Evolutionary conservation across 1,139 yeast genomes (phyloP).

Genomic region (Taiozyma onychis): DNA sequence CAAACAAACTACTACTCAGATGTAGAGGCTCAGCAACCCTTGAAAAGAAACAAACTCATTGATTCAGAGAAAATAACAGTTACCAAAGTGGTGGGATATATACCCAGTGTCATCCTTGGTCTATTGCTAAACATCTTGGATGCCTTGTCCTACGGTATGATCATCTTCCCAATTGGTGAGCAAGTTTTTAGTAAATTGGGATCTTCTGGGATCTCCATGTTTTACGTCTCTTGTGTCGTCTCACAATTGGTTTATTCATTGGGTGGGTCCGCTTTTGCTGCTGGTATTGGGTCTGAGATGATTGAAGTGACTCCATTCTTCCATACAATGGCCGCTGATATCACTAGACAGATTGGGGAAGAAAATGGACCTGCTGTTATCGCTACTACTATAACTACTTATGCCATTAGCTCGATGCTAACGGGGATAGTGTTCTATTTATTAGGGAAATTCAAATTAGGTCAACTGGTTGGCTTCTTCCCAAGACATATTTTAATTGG

Average conservation of each 20-base stretch:
- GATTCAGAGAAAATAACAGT: constrained; percentile 4
- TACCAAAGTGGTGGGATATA: constrained; percentile 22
- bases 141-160: constrained; percentile 95
- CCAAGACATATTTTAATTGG: constrained; percentile 96
- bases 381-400: constrained; percentile 84
- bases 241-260: constrained; percentile 83
- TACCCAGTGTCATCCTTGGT: constrained; percentile 71
- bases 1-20: constrained; percentile 4
- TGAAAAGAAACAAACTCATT: background rate
- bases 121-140: constrained; percentile 80
- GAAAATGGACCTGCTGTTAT: constrained; percentile 55
- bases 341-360: constrained; percentile 52
- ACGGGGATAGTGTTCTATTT: constrained; percentile 78
- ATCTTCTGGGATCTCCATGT: constrained; percentile 89
- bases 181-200: constrained; percentile 72
- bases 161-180: constrained; percentile 86
- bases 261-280: constrained; percentile 85
- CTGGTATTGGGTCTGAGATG: constrained; percentile 97
- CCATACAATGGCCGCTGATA: constrained; percentile 85
- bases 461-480: constrained; percentile 87
- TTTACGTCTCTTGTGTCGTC: constrained; percentile 81
- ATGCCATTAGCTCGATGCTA: constrained; percentile 73
- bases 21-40: constrained; percentile 8
- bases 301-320: constrained; percentile 97
- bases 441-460: constrained; percentile 75